Evolutionary conservation across 768 basidiomycete species (phyloP), one percentile per base, ranked within the genome.

Genomic region (Boletus tomentosulus): DNA sequence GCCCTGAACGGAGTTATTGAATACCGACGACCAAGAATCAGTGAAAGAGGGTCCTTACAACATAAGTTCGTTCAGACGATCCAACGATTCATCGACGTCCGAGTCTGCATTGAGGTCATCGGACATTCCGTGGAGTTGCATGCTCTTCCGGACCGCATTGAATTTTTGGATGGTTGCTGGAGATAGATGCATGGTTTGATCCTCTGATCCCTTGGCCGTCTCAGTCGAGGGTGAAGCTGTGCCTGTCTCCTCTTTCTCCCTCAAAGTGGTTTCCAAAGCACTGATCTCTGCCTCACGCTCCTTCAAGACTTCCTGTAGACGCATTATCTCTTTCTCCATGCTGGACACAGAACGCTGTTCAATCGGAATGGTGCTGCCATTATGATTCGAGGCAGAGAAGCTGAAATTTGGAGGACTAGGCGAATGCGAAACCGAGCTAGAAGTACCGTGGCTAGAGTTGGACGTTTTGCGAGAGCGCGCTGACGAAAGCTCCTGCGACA

Each of bases 401-500:
- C 80, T 82, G 31, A 84, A 74, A 62, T 79, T 84, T 25, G 82
- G 80, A n/a, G 74, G 72, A 34, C 76, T 72, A 55, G 82, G 79
- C 10, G 87, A 86, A 54, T 78, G 78, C 15, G 84, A 84, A n/a
- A 82, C 73, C 15, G 76, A 71, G 59, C 81, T 84, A 83, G 79
- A 81, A 57, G 85, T 86, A 63, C 79, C 82, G 71, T 86, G 80
- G 67, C 86, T 87, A 61, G 88, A 91, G 61, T 81, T 81, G 53
- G 90, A 92, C 64, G 79, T 76, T 76, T 87, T 87, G 81, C 88
- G 89, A 76, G 85, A 89, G 66, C 86, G 87, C 74, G 75, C 89
- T 77, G 86, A 92, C 62, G 86, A 92, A 60, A 92, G 82, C 81
- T 92, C 93, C 93, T 98, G 94, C 77, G 94, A 95, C 63, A 96